Base-by-base conservation (phyloP, 2,329 filamentous ascomycete species). In the Cercospora zeina region DNA sequence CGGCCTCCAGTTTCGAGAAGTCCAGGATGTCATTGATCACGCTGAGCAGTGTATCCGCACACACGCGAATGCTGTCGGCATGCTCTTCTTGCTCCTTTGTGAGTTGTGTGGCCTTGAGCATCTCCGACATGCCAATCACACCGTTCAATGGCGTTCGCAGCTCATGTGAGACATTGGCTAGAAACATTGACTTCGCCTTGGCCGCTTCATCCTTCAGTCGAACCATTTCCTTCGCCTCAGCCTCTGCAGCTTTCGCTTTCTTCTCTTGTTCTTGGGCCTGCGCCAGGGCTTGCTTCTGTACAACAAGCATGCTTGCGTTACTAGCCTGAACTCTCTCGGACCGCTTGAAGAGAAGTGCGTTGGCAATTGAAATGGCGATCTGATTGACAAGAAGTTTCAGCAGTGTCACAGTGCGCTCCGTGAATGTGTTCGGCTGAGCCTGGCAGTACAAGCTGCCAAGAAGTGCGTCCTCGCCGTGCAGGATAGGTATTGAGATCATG, bases 191-290 rank as follows among this genome's bases (percentile, higher is more conserved):
- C 74, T 93, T 93, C 39, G 89, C 90, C 75, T 89, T 91, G 21
- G 89, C 89, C 10, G 90, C 90, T 74, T 93, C 90, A 72, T 93
- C 89, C 14, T 91, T 91, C 39, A 93, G 82, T 75, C 90, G 88
- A 73, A 93, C 89, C 73, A 91, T 91, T 63, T 87, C 85, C 71
- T 90, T 86, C 7, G 90, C 90, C 71, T 91, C 86, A 0, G 88
- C 85, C 73, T 93, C 89, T 0, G 90, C 90, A 57, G 84, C 79
- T 74, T 91, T 91, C 9, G 90, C 89, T 74, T 92, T 91, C 63
- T 83, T 83, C 74, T 93, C 89, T 0, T 89, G 87, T 63, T 87
- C 85, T 59, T 87, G 82, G 11, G 90, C 89, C 71, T 91, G 87
- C 3, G 83, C 83, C 9, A 93, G 80, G 2, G 90, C 88, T 30